Conservation (phyloP, 148 eudicot genomes). For the Dianthus caryophyllus region DNA sequence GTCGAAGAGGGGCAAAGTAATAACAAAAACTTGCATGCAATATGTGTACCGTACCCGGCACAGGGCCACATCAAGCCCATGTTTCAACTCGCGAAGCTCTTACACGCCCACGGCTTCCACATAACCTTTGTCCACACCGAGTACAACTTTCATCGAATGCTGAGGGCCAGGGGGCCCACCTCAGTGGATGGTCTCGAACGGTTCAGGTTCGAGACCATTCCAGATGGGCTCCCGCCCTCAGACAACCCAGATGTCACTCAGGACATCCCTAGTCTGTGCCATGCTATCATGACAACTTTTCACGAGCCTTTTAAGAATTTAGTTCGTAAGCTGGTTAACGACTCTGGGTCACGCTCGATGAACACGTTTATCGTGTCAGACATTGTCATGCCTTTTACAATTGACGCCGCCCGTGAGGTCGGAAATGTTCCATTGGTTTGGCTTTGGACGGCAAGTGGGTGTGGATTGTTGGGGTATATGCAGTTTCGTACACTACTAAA, state of each 20-base stretch:
- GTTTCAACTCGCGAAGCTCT: slow-evolving; percentile 33
- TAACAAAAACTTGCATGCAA: slow-evolving; percentile 18
- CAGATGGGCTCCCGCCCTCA: slow-evolving; percentile 36
- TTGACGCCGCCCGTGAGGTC: slow-evolving; percentile 34
- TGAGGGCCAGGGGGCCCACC: slow-evolving; percentile 27
- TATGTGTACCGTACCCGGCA: slow-evolving; percentile 28
- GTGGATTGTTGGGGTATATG: slow-evolving; percentile 30
- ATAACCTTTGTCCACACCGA: slow-evolving; percentile 38
- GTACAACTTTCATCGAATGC: slow-evolving; percentile 27
- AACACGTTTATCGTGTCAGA: slow-evolving; percentile 35
- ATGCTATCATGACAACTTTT: slow-evolving; percentile 1
- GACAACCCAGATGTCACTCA: slow-evolving; percentile 32
- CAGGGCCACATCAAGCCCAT: slow-evolving; percentile 39
- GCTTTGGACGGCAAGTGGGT: slow-evolving; percentile 42
- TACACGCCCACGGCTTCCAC: slow-evolving; percentile 24
- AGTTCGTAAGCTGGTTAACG: background rate
- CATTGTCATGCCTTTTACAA: slow-evolving; percentile 27
- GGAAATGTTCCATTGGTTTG: slow-evolving; percentile 20
- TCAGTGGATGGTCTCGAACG: slow-evolving; percentile 25
- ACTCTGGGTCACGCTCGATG: slow-evolving; percentile 16
- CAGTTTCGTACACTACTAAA: slow-evolving; percentile 21
- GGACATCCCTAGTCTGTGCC: slow-evolving; percentile 20
- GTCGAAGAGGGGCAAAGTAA: no score
- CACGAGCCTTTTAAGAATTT: slow-evolving; percentile 27
- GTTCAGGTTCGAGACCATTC: slow-evolving; percentile 34